phyloP scores from a whole-genome alignment of 208 protist genomes.

The Wallacemonas collosoma region DNA sequence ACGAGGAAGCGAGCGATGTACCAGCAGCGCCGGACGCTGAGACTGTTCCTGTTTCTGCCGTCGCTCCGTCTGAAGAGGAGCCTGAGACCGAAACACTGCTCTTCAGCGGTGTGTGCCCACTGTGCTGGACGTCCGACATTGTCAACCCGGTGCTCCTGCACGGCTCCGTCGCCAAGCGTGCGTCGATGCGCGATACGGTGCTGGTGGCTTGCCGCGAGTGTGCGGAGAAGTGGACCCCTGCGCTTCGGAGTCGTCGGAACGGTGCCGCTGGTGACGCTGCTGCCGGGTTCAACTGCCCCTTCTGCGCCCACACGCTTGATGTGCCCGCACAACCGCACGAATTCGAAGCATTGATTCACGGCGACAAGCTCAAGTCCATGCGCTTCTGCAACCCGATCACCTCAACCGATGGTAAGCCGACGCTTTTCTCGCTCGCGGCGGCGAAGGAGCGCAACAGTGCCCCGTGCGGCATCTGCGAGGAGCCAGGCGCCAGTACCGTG shows the following conservation, averaged over 20 bases:
- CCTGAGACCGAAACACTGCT: slow-evolving; percentile 4
- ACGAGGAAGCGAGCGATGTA: too few species aligned
- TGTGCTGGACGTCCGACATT: slow-evolving; percentile 36
- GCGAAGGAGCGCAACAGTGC: not conserved
- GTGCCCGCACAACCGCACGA: not conserved
- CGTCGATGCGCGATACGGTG: not conserved
- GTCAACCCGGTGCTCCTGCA: slow-evolving; percentile 49
- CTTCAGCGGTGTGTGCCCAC: slow-evolving; percentile 31
- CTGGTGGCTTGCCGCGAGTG: slow-evolving; percentile 47
- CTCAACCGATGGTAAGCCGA: slow-evolving; percentile 5
- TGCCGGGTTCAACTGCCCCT: slow-evolving; percentile 7
- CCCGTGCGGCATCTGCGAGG: slow-evolving; percentile 74
- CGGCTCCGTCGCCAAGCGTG: not conserved
- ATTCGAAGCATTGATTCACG: slow-evolving; percentile 1
- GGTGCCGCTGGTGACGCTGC: not conserved
- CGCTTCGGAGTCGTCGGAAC: not conserved
- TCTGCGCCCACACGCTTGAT: not conserved
- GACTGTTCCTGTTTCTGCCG: not conserved
- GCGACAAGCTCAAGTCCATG: slow-evolving; percentile 7
- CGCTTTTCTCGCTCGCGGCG: slow-evolving; percentile 7
- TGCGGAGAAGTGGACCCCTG: slow-evolving; percentile 26
- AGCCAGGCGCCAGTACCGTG: slow-evolving; percentile 26
- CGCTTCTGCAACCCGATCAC: slow-evolving; percentile 19
- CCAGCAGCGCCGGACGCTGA: too few species aligned
- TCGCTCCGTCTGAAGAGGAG: not conserved